Evolutionary conservation across 805 yeast species (phyloP).

Genomic region (Blastobotrys muscicola): DNA sequence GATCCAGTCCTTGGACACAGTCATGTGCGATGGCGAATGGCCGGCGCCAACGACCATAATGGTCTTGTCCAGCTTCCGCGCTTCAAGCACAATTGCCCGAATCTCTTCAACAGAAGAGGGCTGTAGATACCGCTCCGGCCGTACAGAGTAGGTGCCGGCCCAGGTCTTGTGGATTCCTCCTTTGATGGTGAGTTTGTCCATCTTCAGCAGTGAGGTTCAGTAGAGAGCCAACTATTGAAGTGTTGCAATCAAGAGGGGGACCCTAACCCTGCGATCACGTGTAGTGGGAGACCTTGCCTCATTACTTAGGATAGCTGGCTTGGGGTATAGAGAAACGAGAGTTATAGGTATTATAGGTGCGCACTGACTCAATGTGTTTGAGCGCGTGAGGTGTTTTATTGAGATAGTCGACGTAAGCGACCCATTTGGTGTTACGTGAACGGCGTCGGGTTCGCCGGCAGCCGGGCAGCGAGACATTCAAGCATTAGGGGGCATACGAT

Average conservation of each 20-base stretch:
- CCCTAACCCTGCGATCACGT: background rate
- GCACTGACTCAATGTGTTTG: too few relatives aligned
- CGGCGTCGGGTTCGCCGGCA: background rate
- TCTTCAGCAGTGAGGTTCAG: too few relatives aligned
- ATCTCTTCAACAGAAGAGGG: slow-evolving; percentile 68
- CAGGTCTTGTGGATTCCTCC: slow-evolving; percentile 49
- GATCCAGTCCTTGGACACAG: slow-evolving; percentile 83
- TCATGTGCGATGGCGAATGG: slow-evolving; percentile 87
- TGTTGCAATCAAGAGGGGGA: background rate
- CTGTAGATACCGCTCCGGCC: slow-evolving; percentile 70
- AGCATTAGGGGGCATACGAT: too few relatives aligned
- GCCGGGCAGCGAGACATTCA: too few relatives aligned
- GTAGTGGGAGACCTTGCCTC: background rate
- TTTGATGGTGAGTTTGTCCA: background rate
- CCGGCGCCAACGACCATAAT: slow-evolving; percentile 86
- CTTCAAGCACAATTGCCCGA: slow-evolving; percentile 52
- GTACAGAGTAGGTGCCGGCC: slow-evolving; percentile 82
- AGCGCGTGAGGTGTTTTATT: too few relatives aligned
- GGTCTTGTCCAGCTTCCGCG: slow-evolving; percentile 50
- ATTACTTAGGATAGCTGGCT: too few relatives aligned
- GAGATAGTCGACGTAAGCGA: background rate
- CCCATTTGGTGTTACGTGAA: background rate
- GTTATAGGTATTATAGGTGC: too few relatives aligned
- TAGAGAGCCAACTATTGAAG: background rate
- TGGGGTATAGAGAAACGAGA: too few relatives aligned